A percentile compares a stretch with the other conserved stretches of the same genome.
Evolutionary conservation across 2,329 filamentous ascomycete genomes (phyloP).

Genomic region (Aureobasidium sp.): DNA sequence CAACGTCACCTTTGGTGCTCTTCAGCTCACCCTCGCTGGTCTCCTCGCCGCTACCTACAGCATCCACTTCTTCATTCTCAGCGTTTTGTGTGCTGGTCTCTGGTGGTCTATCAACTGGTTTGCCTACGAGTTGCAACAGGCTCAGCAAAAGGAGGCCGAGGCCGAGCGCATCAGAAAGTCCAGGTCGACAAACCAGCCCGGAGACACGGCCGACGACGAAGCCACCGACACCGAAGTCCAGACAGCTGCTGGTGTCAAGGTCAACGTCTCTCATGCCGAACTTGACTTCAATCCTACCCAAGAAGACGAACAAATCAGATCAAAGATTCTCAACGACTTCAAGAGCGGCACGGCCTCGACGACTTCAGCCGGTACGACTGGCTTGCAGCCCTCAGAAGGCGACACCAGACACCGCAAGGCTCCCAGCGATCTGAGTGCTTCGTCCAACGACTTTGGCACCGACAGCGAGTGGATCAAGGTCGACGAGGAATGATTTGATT

Average conservation of each 20-base stretch:
- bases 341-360: neutral
- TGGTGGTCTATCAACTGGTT: slow-evolving; percentile 99
- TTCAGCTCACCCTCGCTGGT: slow-evolving; percentile 68
- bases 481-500: slow-evolving; percentile 50
- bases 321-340: slow-evolving; percentile 14
- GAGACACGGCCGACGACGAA: slow-evolving; percentile 30
- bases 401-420: slow-evolving; percentile 3
- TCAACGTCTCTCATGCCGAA: neutral
- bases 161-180: slow-evolving; percentile 36
- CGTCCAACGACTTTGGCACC: slow-evolving; percentile 45
- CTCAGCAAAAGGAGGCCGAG: slow-evolving; percentile 41
- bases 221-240: slow-evolving; percentile 41
- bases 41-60: slow-evolving; percentile 77
- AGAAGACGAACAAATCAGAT: slow-evolving; percentile 14
- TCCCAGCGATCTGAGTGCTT: slow-evolving; percentile 20
- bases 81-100: slow-evolving; percentile 66
- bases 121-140: slow-evolving; percentile 53
- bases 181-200: slow-evolving; percentile 20
- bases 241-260: slow-evolving; percentile 16
- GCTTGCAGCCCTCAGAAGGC: neutral
- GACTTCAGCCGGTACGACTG: neutral
- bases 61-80: slow-evolving; percentile 81
- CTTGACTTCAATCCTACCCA: neutral
- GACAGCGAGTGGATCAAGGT: slow-evolving; percentile 99
- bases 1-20: slow-evolving; percentile 76